A percentile compares a stretch with the other conserved stretches of the same genome.
These are phyloP conservation scores for Rubia yunnanensis DNA, from an alignment of 257 asterid species.

Conservation along the genomic window DNA sequence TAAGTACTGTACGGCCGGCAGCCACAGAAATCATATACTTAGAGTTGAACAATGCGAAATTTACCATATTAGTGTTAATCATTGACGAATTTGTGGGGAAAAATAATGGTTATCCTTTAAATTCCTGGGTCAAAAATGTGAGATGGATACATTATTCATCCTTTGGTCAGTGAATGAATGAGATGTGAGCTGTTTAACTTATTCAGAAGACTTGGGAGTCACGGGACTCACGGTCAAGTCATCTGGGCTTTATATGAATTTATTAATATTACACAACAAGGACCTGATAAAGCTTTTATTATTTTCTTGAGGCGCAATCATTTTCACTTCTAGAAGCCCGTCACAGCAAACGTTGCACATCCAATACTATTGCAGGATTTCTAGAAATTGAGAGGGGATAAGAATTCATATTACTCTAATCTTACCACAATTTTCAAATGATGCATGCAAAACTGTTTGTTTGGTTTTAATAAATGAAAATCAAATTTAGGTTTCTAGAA, in stretches of 20 bases:
- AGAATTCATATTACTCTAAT: too few species aligned
- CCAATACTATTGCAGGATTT: not conserved
- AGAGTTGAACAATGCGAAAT: not conserved
- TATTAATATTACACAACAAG: too few species aligned
- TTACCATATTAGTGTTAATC: not conserved
- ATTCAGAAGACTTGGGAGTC: not conserved
- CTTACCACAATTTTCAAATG: too few species aligned
- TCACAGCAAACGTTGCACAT: too few species aligned
- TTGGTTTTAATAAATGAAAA: too few species aligned
- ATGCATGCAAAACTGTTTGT: too few species aligned
- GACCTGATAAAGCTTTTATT: not conserved
- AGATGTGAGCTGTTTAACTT: not conserved
- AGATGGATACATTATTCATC: not conserved
- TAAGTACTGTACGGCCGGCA: not conserved
- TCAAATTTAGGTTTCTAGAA: not conserved
- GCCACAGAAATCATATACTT: not conserved
- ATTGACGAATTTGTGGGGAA: not conserved
- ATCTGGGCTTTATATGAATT: not conserved
- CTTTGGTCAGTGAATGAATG: not conserved
- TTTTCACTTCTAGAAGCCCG: not conserved
- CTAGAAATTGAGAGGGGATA: not conserved
- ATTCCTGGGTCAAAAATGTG: not conserved
- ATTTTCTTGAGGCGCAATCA: not conserved
- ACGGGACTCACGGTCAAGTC: not conserved
- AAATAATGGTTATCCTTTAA: not conserved